Percentiles rank a stretch among this genome's conserved stretches.
phyloP scores from a whole-genome alignment of 2,329 filamentous ascomycete genomes.

The Nigrospora oryzae region DNA sequence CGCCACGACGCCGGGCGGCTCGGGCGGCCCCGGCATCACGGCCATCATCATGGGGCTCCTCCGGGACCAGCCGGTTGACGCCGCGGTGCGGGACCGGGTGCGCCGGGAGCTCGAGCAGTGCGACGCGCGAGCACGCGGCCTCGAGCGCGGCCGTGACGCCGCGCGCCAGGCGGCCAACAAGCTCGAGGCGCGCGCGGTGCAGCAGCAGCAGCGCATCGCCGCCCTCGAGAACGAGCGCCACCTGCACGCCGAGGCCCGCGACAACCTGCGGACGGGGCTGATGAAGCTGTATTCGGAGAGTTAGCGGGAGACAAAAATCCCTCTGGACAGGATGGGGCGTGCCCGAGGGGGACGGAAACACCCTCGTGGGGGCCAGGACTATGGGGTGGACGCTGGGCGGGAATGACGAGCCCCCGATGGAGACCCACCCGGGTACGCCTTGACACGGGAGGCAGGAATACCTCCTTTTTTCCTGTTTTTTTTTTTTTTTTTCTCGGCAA shows the following conservation, averaged over 20 bases:
- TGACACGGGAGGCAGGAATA: too few relatives aligned
- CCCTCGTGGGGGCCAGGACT: too few relatives aligned
- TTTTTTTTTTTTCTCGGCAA: too few relatives aligned
- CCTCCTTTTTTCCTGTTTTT: too few relatives aligned
- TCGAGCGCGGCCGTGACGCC: constrained; percentile 57
- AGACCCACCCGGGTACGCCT: too few relatives aligned
- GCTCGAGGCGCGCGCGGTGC: constrained; percentile 42
- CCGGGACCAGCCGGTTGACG: constrained; percentile 24
- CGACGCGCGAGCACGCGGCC: constrained; percentile 49
- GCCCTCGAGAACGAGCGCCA: constrained; percentile 28
- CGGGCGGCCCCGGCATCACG: constrained; percentile 24
- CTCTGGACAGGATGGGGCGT: not conserved
- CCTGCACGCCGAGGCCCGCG: constrained; percentile 22
- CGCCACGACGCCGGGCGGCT: constrained; percentile 5
- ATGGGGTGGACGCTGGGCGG: too few relatives aligned
- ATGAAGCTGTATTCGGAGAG: constrained; percentile 22
- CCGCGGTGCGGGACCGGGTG: constrained; percentile 27
- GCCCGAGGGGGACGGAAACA: too few relatives aligned
- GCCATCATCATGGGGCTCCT: too few relatives aligned
- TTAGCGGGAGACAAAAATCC: constrained; percentile 1
- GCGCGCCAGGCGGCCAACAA: constrained; percentile 51
- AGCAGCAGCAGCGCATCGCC: constrained; percentile 25
- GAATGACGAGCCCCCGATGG: too few relatives aligned
- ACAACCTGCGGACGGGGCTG: constrained; percentile 26
- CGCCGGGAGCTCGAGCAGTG: constrained; percentile 41